phyloP scores from a whole-genome alignment of 1,284 basidiomycete species.

The Farysia itapuensis region DNA sequence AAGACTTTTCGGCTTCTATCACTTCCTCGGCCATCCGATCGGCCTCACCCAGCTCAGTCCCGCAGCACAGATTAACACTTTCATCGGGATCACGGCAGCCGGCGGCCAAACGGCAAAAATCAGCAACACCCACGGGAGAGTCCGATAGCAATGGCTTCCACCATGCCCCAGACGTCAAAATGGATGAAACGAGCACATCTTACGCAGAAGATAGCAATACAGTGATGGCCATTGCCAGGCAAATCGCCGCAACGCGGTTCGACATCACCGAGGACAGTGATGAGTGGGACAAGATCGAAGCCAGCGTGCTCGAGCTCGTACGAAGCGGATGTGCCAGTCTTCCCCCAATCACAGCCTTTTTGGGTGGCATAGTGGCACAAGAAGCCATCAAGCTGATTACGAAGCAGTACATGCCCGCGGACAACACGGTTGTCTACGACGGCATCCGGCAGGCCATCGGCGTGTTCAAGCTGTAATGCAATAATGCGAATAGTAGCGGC shows the following conservation, averaged over 20 bases:
- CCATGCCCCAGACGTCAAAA: constrained; percentile 39
- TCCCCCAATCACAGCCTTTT: constrained; percentile 86
- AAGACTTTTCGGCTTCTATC: constrained; percentile 4
- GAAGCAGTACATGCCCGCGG: constrained; percentile 88
- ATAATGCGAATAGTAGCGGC: too few species aligned
- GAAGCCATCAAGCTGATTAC: constrained; percentile 97
- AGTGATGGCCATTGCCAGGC: constrained; percentile 14
- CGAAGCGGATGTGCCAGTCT: constrained; percentile 77
- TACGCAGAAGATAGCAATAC: constrained; percentile 53
- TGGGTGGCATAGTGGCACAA: constrained; percentile 93
- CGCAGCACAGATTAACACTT: background rate
- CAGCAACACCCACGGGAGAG: constrained; percentile 34
- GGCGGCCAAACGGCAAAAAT: constrained; percentile 34
- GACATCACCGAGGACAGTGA: constrained; percentile 16
- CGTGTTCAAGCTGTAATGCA: constrained; percentile 46
- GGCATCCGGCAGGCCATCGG: constrained; percentile 67
- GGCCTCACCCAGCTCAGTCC: background rate
- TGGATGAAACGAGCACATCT: constrained; percentile 59
- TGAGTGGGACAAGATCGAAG: constrained; percentile 67
- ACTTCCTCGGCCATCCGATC: background rate
- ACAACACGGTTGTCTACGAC: constrained; percentile 83
- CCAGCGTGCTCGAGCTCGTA: constrained; percentile 75
- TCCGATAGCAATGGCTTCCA: constrained; percentile 6
- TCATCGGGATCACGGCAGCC: background rate
- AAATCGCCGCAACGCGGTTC: constrained; percentile 8